Conservation (phyloP, 2,329 filamentous ascomycete species). For the Tolypocladium sp. region DNA sequence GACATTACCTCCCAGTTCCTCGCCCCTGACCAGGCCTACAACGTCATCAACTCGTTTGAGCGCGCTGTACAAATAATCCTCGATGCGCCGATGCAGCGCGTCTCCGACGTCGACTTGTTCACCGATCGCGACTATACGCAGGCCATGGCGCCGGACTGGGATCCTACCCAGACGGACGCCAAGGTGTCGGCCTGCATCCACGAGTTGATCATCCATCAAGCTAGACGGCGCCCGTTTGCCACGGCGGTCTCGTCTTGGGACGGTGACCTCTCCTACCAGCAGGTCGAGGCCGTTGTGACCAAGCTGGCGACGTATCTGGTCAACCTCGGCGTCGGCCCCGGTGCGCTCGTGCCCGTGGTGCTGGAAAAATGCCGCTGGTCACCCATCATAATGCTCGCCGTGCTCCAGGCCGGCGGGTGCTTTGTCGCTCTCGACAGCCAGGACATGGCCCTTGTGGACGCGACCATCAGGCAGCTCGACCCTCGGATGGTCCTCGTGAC, state of each 20-base stretch:
- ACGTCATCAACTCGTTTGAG: constrained; percentile 43
- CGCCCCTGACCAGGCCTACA: constrained; percentile 31
- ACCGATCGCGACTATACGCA: constrained; percentile 46
- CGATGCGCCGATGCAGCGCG: constrained; percentile 25
- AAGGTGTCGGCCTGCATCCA: constrained; percentile 33
- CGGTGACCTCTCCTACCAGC: constrained; percentile 31
- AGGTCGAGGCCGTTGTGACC: constrained; percentile 27
- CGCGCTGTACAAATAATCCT: constrained; percentile 39
- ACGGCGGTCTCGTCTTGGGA: constrained; percentile 35
- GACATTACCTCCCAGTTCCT: constrained; percentile 36
- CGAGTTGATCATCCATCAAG: constrained; percentile 33
- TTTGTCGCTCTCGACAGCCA: constrained; percentile 40
- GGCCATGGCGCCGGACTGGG: constrained; percentile 42
- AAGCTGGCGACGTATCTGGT: constrained; percentile 36
- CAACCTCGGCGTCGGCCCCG: constrained; percentile 38
- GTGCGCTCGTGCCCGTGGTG: constrained; percentile 54
- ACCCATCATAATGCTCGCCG: constrained; percentile 60
- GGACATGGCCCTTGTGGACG: constrained; percentile 29
- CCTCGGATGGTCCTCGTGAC: constrained; percentile 35
- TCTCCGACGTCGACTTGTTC: constrained; percentile 42
- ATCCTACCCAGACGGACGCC: constrained; percentile 26
- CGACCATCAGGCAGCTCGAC: constrained; percentile 32
- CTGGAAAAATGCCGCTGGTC: constrained; percentile 62
- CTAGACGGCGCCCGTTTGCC: constrained; percentile 25
- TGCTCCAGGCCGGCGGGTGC: constrained; percentile 49